Percentiles rank a stretch among this genome's conserved stretches.
These are phyloP conservation scores for Cynanchum wilfordii DNA, from an alignment of 257 asterid species.

Conservation along the genomic window DNA sequence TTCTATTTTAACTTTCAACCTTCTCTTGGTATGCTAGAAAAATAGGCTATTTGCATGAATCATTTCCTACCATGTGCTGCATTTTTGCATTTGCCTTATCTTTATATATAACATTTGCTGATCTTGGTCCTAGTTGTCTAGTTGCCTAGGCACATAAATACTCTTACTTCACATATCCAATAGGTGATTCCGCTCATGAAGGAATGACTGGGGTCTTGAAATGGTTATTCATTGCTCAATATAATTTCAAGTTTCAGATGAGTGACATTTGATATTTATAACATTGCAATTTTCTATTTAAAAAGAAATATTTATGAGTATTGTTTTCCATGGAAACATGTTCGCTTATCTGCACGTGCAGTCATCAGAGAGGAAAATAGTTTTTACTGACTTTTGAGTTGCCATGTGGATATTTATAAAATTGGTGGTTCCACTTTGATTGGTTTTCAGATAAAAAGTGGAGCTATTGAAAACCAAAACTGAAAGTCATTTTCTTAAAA, in stretches of 20 bases:
- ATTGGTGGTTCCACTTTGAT: background rate
- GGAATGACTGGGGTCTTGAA: background rate
- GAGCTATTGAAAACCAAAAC: background rate
- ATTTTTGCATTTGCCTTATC: background rate
- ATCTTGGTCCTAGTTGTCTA: background rate
- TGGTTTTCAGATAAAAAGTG: background rate
- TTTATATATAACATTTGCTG: background rate
- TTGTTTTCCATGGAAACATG: background rate
- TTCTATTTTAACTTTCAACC: background rate
- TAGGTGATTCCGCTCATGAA: background rate
- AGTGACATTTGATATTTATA: background rate
- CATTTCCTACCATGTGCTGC: background rate
- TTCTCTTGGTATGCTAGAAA: background rate
- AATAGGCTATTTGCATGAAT: background rate
- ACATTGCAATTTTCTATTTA: background rate
- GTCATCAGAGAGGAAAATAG: background rate
- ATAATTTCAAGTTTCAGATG: background rate
- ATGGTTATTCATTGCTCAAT: background rate
- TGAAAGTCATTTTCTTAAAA: background rate
- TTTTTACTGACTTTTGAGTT: slow-evolving; percentile 1
- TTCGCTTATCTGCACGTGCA: background rate
- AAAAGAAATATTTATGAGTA: background rate
- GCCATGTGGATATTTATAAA: background rate
- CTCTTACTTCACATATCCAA: background rate
- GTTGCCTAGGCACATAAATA: background rate